Conservation (phyloP, 345 rosid species). For the Populus ilicifolia region DNA sequence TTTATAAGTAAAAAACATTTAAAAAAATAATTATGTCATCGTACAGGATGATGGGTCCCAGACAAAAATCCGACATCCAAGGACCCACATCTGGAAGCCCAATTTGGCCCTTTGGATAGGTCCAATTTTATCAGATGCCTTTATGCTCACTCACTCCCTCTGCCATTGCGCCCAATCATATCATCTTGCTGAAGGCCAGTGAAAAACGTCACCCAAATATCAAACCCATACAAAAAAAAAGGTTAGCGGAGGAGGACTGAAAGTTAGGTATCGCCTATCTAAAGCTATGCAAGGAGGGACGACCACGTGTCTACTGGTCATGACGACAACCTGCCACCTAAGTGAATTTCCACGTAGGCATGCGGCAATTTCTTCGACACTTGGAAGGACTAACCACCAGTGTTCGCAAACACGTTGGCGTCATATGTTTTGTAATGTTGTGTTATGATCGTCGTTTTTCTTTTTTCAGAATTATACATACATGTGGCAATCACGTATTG, state of each 20-base stretch:
- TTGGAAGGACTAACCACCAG: background rate
- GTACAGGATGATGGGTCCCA: background rate
- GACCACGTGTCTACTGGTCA: background rate
- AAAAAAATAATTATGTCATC: no score
- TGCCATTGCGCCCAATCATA: background rate
- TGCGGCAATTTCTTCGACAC: background rate
- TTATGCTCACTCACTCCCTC: background rate
- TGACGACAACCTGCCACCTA: background rate
- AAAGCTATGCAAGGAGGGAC: background rate
- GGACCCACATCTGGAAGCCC: conserved; percentile 1
- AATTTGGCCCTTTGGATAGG: background rate
- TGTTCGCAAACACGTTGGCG: background rate
- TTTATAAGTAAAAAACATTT: no score
- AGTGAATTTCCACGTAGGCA: background rate
- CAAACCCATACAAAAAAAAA: no score
- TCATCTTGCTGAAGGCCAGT: background rate
- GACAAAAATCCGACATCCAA: background rate
- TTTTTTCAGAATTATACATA: background rate
- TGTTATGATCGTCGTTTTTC: background rate
- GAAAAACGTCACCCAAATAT: background rate
- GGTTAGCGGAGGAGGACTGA: no score
- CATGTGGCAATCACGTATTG: background rate
- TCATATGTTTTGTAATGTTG: background rate
- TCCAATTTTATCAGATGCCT: background rate
- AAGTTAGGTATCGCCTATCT: background rate